These are phyloP conservation scores for Vigna trinervia DNA, from an alignment of 306 rosid genomes.

Conservation along the genomic window DNA sequence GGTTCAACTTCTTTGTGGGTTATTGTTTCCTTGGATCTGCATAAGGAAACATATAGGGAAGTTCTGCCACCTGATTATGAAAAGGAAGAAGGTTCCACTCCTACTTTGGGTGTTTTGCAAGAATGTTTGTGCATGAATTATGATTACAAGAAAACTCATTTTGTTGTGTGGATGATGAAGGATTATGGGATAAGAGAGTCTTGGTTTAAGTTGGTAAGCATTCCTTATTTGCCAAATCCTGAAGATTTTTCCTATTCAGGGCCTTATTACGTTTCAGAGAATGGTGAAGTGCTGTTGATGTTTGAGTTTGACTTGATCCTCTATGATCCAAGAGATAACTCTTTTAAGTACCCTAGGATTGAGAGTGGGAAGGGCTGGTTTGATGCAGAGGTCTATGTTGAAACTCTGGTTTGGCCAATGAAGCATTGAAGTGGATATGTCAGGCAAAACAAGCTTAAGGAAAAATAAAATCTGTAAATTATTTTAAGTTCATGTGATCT, in stretches of 20 bases:
- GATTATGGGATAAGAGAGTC: constrained; percentile 53
- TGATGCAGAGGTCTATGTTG: constrained; percentile 62
- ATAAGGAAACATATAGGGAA: constrained; percentile 51
- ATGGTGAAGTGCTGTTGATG: constrained; percentile 55
- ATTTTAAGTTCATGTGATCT: not conserved
- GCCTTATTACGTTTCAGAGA: constrained; percentile 53
- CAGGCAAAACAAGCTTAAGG: not conserved
- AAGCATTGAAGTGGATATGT: constrained; percentile 36
- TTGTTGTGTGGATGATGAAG: constrained; percentile 60
- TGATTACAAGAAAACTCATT: constrained; percentile 52
- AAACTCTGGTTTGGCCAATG: constrained; percentile 55
- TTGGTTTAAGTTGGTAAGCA: constrained; percentile 55
- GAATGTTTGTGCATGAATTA: constrained; percentile 53
- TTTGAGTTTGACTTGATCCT: constrained; percentile 62
- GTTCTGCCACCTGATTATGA: constrained; percentile 58
- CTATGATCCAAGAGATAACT: constrained; percentile 47
- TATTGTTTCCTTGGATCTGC: constrained; percentile 54
- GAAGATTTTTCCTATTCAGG: constrained; percentile 57
- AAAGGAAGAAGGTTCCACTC: constrained; percentile 55
- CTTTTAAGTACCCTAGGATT: constrained; percentile 54
- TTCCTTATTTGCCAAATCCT: constrained; percentile 60
- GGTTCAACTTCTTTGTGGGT: constrained; percentile 49
- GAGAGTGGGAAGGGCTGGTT: constrained; percentile 65
- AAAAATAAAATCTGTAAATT: constrained; percentile 44
- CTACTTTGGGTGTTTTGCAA: constrained; percentile 49